Evolutionary conservation across 2,329 filamentous ascomycete species (phyloP).

Genomic region (Aureobasidium vineae): DNA sequence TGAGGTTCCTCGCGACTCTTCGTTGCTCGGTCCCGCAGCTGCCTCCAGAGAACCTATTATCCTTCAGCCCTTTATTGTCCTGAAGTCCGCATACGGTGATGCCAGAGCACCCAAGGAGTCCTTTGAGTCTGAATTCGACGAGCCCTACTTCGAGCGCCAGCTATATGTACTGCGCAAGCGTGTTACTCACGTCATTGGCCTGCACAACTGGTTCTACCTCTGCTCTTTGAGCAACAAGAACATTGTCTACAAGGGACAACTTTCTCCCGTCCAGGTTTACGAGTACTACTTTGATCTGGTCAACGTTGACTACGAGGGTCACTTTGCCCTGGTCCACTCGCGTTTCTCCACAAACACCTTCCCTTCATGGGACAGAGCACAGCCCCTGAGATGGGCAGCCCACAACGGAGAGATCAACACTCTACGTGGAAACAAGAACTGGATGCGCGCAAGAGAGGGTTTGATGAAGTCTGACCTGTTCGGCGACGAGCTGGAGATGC

Average conservation of each 20-base stretch:
- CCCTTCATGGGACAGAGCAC: slow-evolving; percentile 95
- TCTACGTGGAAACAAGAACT: slow-evolving; percentile 96
- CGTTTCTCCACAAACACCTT: slow-evolving; percentile 99
- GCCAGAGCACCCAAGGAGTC: slow-evolving; percentile 75
- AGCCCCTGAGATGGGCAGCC: slow-evolving; percentile 92
- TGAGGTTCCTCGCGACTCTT: slow-evolving; percentile 90
- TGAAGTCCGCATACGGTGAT: slow-evolving; percentile 78
- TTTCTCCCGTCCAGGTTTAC: slow-evolving; percentile 93
- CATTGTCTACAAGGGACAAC: slow-evolving; percentile 98
- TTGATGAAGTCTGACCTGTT: slow-evolving; percentile 92
- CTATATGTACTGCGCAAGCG: slow-evolving; percentile 93
- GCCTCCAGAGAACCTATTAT: slow-evolving; percentile 93
- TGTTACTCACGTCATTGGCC: slow-evolving; percentile 87
- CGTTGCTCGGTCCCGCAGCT: slow-evolving; percentile 86
- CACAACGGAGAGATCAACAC: slow-evolving; percentile 99
- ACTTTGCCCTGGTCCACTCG: slow-evolving; percentile 95
- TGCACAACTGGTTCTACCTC: slow-evolving; percentile 98
- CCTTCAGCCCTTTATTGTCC: slow-evolving; percentile 90
- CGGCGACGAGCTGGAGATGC: slow-evolving; percentile 81
- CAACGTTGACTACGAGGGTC: slow-evolving; percentile 94
- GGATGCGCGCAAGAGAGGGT: slow-evolving; percentile 97
- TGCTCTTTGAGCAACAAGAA: slow-evolving; percentile 97
- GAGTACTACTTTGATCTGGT: slow-evolving; percentile 97
- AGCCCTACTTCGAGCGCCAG: slow-evolving; percentile 84
- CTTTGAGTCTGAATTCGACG: slow-evolving; percentile 78